These are phyloP conservation scores for Kluyveromyces marxianus DNA, from an alignment of 1,139 yeast genomes.

Conservation along the genomic window DNA sequence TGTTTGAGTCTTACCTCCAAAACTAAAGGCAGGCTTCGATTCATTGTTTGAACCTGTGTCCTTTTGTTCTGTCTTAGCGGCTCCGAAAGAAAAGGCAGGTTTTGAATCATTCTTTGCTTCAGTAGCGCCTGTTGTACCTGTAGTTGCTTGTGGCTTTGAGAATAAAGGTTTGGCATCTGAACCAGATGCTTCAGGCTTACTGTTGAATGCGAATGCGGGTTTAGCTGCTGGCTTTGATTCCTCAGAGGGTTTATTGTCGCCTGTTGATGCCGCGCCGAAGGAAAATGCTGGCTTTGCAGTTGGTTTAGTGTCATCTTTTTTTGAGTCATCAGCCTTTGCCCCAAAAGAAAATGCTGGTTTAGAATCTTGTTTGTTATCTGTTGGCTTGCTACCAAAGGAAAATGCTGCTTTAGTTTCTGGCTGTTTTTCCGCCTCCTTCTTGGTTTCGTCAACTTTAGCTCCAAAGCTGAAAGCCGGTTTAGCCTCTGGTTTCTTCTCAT, in stretches of 20 bases:
- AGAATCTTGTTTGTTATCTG: constrained; percentile 9
- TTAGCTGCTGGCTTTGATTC: no score
- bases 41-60: constrained; percentile 3
- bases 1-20: constrained; percentile 14
- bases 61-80: constrained; percentile 4
- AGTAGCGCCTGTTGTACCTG: constrained; percentile 2
- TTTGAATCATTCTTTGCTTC: constrained; percentile 12
- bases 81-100: constrained; percentile 26
- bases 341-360: constrained; percentile 22
- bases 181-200: no score
- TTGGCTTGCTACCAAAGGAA: constrained; percentile 7
- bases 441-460: constrained; percentile 7
- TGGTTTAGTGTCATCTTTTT: constrained; percentile 3
- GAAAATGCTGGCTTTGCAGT: constrained; percentile 15
- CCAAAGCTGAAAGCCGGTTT: constrained; percentile 27
- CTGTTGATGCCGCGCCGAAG: constrained; percentile 22
- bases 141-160: background rate
- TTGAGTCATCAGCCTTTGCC: constrained; percentile 5
- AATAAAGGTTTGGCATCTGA: background rate
- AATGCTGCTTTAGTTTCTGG: constrained; percentile 2
- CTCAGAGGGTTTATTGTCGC: background rate
- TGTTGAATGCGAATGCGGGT: no score
- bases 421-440: constrained; percentile 13
- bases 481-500: constrained; percentile 3
- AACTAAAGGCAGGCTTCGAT: constrained; percentile 19